Evolutionary conservation across 108 stramenopile genomes (phyloP), one percentile per base, ranked within the genome.

Genomic region (Fistulifera pelliculosa): DNA sequence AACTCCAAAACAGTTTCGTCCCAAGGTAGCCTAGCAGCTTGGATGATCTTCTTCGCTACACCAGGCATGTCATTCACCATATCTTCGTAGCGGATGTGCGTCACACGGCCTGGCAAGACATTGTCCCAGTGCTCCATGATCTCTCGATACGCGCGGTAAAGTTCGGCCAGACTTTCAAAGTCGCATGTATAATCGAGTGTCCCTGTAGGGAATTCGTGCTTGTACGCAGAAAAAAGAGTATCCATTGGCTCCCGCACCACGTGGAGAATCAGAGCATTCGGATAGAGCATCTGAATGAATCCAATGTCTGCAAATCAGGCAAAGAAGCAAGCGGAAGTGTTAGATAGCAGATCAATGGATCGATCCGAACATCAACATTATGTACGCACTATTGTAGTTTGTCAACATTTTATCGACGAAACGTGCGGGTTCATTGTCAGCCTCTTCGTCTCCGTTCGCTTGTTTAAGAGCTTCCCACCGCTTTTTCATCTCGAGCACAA

Each of bases 351-450:
- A n/a, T 35, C 3, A 35, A 35, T 6, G 3, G 6, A 35, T 35
- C 31, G 8, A 35, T 35, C 47, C 31, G 47, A 60, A 6, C 31
- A 8, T 35, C 31, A n/a, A n/a, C n/a, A n/a, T 35, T 35, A 8
- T 35, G 31, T 35, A 35, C 31, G 31, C 8, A 35, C 31, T 74
- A 62, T 67, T 68, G 39, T 74, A 74, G 58, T 94, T 94, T 41
- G 80, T 87, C 26, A 94, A 67, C 92, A 94, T 94, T 47, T 94
- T 94, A 47, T 94, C 92, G 40, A 79, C 79, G 51, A 87, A 82
- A 31, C 83, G 79, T 2, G 24, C 18, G 56, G 89, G 53, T 18
- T 40, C 26, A 8, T 35, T 50, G 27, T 47, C 51, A 11, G 49
- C 57, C 2, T 68, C 54, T 25, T 42, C 61, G 14, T 58, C 73